phyloP scores from a whole-genome alignment of 106 monocot genomes.

The Platanthera zijinensis region DNA sequence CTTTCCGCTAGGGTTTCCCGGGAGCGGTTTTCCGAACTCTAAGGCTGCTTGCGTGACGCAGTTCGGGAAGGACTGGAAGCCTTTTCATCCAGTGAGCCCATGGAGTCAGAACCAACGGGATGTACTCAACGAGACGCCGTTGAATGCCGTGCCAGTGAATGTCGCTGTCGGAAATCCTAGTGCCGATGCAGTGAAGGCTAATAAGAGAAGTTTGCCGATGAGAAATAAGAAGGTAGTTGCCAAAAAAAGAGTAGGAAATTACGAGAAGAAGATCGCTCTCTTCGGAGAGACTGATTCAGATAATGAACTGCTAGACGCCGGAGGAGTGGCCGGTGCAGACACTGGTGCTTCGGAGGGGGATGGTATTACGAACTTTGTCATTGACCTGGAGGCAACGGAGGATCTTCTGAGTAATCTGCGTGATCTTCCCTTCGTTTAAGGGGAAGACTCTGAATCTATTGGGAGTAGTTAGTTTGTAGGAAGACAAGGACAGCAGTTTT shows the following conservation, averaged over 20 bases:
- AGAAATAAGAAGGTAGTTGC: slow-evolving; percentile 6
- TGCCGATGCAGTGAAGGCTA: background rate
- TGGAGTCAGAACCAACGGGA: background rate
- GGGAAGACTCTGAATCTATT: background rate
- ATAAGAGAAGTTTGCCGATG: background rate
- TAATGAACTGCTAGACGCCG: background rate
- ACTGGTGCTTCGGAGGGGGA: background rate
- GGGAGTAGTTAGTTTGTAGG: background rate
- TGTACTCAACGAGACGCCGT: background rate
- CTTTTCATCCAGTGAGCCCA: background rate
- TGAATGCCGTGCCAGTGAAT: slow-evolving; percentile 11
- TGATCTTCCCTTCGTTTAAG: slow-evolving; percentile 6
- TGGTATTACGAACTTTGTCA: slow-evolving; percentile 8
- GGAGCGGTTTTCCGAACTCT: background rate
- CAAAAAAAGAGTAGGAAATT: slow-evolving; percentile 6
- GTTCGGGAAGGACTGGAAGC: slow-evolving; percentile 1
- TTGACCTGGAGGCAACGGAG: slow-evolving; percentile 9
- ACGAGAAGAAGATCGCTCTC: slow-evolving; percentile 9
- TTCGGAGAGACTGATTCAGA: slow-evolving; percentile 11
- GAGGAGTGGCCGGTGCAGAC: background rate
- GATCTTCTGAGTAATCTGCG: slow-evolving; percentile 8
- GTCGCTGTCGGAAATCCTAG: background rate
- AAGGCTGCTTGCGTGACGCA: background rate
- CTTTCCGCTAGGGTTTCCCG: slow-evolving; percentile 31
- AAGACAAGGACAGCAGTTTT: background rate